Percentiles rank a stretch among this genome's conserved stretches.
Evolutionary conservation across 495 filamentous ascomycete genomes (phyloP).

Genomic region (Penicillium flavigenum): DNA sequence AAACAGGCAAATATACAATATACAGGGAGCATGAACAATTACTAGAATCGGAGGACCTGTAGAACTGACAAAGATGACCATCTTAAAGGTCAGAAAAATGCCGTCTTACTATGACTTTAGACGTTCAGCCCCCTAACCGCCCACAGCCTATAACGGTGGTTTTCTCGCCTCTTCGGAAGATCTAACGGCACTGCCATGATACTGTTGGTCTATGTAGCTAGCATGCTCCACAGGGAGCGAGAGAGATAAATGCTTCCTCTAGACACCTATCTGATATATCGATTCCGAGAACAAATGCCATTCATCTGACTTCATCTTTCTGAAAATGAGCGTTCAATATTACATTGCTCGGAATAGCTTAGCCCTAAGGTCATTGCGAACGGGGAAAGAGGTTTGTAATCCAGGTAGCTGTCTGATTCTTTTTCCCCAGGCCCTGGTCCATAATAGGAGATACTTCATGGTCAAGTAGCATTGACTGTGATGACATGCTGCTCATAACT

Average conservation of each 20-base stretch:
- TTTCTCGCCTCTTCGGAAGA: background rate
- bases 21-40: background rate
- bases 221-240: background rate
- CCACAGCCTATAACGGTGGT: too few species aligned
- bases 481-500: slow-evolving; percentile 23
- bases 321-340: background rate
- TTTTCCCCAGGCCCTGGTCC: background rate
- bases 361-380: background rate
- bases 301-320: background rate
- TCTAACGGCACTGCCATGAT: background rate
- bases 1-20: background rate
- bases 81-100: too few species aligned
- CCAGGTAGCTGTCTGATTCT: slow-evolving; percentile 9
- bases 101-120: too few species aligned
- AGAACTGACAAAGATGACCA: too few species aligned
- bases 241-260: background rate
- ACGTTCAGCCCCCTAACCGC: too few species aligned
- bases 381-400: slow-evolving; percentile 4
- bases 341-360: background rate
- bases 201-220: background rate
- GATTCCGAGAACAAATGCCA: background rate
- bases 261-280: background rate
- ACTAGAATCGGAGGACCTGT: too few species aligned
- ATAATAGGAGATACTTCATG: slow-evolving; percentile 15
- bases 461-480: slow-evolving; percentile 40